Evolutionary conservation across 139 green algal species (phyloP).

Genomic region (Mychonastes homosphaera): DNA sequence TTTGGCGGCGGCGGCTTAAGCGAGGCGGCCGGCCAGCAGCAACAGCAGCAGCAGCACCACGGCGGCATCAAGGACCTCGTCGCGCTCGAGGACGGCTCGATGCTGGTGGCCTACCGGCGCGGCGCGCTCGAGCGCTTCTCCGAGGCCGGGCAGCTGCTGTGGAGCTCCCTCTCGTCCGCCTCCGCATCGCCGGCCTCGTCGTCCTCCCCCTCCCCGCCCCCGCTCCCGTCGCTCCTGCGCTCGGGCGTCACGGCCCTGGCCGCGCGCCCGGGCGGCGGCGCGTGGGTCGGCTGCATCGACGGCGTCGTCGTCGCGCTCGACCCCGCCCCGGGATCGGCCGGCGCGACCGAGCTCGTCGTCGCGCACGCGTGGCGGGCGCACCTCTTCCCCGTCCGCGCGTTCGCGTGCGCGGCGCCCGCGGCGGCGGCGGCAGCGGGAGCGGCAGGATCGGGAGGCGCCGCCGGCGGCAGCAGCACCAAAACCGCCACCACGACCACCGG

Average conservation of each 20-base stretch:
- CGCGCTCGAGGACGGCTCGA: constrained; percentile 25
- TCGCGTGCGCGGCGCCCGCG: constrained; percentile 40
- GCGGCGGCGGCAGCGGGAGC: constrained; percentile 1
- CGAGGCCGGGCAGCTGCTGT: constrained; percentile 33
- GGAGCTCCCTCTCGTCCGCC: constrained; percentile 7
- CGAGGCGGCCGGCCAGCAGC: too few species aligned
- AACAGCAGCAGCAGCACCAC: background rate
- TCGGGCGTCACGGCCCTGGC: constrained; percentile 25
- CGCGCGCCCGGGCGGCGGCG: constrained; percentile 17
- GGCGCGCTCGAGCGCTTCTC: constrained; percentile 53
- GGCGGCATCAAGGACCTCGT: constrained; percentile 26
- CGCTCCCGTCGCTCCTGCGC: background rate
- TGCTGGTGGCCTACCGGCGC: constrained; percentile 45
- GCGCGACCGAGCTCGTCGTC: background rate
- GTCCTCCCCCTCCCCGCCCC: too few species aligned
- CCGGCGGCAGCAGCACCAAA: background rate
- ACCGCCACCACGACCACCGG: constrained; percentile 1
- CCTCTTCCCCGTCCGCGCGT: constrained; percentile 26
- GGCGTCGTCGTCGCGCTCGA: constrained; percentile 34
- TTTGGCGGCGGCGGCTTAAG: too few species aligned
- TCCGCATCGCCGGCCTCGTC: too few species aligned
- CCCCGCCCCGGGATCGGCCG: background rate
- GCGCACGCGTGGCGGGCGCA: constrained; percentile 40
- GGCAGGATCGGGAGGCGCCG: constrained; percentile 23
- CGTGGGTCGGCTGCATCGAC: constrained; percentile 54